Conservation (phyloP, 2,329 filamentous ascomycete species). For the Colletotrichum sp. region DNA sequence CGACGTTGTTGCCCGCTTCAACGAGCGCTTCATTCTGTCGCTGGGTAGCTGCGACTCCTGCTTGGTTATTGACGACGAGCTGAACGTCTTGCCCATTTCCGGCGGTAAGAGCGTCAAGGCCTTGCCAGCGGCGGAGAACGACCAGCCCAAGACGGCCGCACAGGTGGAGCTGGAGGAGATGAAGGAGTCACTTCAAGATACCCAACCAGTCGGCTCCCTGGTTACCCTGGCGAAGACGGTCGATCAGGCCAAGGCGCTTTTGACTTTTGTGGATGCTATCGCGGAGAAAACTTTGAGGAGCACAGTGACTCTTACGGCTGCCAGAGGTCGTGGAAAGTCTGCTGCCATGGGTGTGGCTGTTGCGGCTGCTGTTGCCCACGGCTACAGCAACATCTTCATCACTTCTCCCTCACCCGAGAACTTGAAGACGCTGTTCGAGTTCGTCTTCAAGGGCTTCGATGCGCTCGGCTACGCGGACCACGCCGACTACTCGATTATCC, state of each 20-base stretch:
- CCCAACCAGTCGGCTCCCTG: slow-evolving; percentile 84
- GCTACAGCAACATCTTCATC: slow-evolving; percentile 99
- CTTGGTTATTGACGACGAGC: slow-evolving; percentile 94
- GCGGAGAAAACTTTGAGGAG: slow-evolving; percentile 93
- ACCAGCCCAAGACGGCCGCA: slow-evolving; percentile 73
- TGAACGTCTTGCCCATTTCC: slow-evolving; percentile 96
- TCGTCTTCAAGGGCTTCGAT: slow-evolving; percentile 98
- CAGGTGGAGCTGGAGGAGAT: slow-evolving; percentile 82
- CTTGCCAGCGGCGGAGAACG: slow-evolving; percentile 76
- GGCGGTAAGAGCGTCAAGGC: slow-evolving; percentile 89
- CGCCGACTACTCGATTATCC: slow-evolving; percentile 96
- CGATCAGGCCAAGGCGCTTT: slow-evolving; percentile 94
- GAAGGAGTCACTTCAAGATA: slow-evolving; percentile 86
- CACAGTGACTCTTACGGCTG: slow-evolving; percentile 92
- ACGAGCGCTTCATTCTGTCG: slow-evolving; percentile 95
- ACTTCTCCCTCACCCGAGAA: slow-evolving; percentile 98
- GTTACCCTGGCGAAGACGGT: slow-evolving; percentile 87
- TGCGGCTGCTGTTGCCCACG: slow-evolving; percentile 91
- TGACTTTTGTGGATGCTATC: slow-evolving; percentile 96
- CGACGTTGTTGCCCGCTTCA: slow-evolving; percentile 95
- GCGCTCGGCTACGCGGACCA: slow-evolving; percentile 93
- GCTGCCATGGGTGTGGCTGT: slow-evolving; percentile 94
- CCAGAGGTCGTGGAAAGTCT: slow-evolving; percentile 94
- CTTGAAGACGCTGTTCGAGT: slow-evolving; percentile 97
- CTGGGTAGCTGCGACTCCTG: slow-evolving; percentile 95